Conservation (phyloP, 257 asterid species). For the Capsicum chinense region DNA sequence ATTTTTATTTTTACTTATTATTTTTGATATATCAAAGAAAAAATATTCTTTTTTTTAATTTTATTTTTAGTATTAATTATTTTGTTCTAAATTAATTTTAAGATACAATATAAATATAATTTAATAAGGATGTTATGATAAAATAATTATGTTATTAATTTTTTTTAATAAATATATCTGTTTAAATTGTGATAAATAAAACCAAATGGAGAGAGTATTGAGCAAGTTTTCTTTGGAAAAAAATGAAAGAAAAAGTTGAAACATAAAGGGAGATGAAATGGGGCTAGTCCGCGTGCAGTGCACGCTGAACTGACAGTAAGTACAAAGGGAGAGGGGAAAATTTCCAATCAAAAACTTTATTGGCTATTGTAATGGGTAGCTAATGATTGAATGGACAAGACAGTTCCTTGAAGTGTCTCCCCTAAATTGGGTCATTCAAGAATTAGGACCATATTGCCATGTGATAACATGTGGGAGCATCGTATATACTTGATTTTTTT, state of each 20-base stretch:
- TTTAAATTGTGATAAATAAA: too few species aligned
- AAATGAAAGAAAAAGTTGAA: neutral
- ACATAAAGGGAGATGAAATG: neutral
- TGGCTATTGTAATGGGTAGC: neutral
- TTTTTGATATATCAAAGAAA: too few species aligned
- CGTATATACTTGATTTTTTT: neutral
- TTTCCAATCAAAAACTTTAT: neutral
- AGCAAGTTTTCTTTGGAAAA: neutral
- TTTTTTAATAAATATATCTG: too few species aligned
- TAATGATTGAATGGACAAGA: slow-evolving; percentile 26
- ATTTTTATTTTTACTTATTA: too few species aligned
- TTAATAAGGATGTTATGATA: too few species aligned
- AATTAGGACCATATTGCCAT: slow-evolving; percentile 20
- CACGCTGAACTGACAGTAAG: slow-evolving; percentile 17
- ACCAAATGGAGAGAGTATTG: too few species aligned
- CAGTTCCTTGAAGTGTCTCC: slow-evolving; percentile 6
- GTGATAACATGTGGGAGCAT: slow-evolving; percentile 28
- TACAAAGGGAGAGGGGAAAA: neutral
- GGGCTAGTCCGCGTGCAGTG: neutral
- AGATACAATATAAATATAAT: too few species aligned
- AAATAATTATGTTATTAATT: too few species aligned
- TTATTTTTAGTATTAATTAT: too few species aligned
- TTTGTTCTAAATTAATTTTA: too few species aligned
- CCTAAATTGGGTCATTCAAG: neutral
- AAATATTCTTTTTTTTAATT: too few species aligned